phyloP scores from a whole-genome alignment of 2,329 filamentous ascomycete genomes.

The Epicoccum nigrum region DNA sequence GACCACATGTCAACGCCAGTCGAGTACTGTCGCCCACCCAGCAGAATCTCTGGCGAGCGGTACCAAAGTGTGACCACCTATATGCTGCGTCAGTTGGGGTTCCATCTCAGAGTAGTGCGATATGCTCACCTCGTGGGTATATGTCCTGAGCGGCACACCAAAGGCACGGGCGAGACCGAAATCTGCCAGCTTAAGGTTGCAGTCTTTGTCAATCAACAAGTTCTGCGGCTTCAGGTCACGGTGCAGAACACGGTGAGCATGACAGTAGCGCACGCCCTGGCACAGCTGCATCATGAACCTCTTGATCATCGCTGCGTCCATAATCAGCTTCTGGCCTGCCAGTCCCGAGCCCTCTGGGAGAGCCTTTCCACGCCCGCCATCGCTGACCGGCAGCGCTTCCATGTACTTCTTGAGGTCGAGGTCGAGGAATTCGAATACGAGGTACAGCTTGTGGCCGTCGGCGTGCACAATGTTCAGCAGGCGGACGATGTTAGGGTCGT shows the following conservation, averaged over 20 bases:
- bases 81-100: conserved; percentile 18
- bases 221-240: conserved; percentile 92
- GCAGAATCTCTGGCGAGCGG: conserved; percentile 84
- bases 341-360: conserved; percentile 76
- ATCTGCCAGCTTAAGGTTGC: conserved; percentile 88
- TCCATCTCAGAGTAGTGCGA: background rate
- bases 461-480: conserved; percentile 92
- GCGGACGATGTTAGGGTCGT: conserved; percentile 85
- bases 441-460: conserved; percentile 92
- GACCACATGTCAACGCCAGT: conserved; percentile 98
- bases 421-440: conserved; percentile 91
- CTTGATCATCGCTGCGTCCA: conserved; percentile 83
- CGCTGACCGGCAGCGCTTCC: conserved; percentile 83
- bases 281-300: conserved; percentile 92
- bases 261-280: conserved; percentile 84
- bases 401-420: conserved; percentile 95
- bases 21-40: conserved; percentile 89
- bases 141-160: conserved; percentile 87
- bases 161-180: conserved; percentile 90
- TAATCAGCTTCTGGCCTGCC: conserved; percentile 69
- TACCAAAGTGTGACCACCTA: conserved; percentile 93
- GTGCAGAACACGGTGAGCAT: conserved; percentile 85
- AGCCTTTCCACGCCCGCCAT: conserved; percentile 84
- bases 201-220: conserved; percentile 81
- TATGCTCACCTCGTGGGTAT: conserved; percentile 78